phyloP scores from a whole-genome alignment of 108 stramenopile species.

The Nannochloropsis gaditana region DNA sequence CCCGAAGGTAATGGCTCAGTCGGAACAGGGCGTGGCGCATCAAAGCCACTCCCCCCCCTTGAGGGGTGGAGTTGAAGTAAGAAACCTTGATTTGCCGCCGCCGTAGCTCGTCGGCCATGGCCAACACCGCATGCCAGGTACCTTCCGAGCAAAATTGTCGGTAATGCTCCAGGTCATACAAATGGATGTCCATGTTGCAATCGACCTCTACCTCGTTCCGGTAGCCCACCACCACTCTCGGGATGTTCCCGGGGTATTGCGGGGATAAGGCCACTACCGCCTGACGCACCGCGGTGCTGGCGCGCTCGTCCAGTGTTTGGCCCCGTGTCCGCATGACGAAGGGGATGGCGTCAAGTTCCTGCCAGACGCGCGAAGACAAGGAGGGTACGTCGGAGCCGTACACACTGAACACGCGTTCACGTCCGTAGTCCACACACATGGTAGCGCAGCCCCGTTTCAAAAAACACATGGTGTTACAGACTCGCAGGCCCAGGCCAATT shows the following conservation, averaged over 20 bases:
- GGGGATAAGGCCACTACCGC: not conserved
- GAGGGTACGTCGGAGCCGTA: not conserved
- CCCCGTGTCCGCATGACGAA: not conserved
- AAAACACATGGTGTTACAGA: slow-evolving; percentile 15
- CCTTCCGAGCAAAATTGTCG: not conserved
- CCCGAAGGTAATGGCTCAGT: not conserved
- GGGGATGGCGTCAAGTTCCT: not conserved
- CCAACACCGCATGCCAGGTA: not conserved
- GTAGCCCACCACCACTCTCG: not conserved
- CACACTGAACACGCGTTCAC: not conserved
- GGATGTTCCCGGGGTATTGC: not conserved
- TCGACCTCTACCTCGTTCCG: not conserved
- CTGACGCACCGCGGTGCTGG: not conserved
- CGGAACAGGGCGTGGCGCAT: slow-evolving; percentile 6
- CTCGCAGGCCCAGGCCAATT: slow-evolving; percentile 19
- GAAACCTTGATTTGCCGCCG: not conserved
- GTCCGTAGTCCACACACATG: slow-evolving; percentile 9
- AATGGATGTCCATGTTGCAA: slow-evolving; percentile 15
- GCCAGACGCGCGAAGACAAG: not conserved
- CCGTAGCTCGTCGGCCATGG: not conserved
- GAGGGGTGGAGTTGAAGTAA: slow-evolving; percentile 2
- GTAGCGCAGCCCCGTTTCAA: slow-evolving; percentile 13
- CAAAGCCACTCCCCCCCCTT: not conserved
- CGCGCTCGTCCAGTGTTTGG: not conserved
- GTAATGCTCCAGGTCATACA: not conserved